A percentile compares a stretch with the other conserved stretches of the same genome.
phyloP scores from a whole-genome alignment of 1,284 basidiomycete species.

The Microbotryum saponariae region DNA sequence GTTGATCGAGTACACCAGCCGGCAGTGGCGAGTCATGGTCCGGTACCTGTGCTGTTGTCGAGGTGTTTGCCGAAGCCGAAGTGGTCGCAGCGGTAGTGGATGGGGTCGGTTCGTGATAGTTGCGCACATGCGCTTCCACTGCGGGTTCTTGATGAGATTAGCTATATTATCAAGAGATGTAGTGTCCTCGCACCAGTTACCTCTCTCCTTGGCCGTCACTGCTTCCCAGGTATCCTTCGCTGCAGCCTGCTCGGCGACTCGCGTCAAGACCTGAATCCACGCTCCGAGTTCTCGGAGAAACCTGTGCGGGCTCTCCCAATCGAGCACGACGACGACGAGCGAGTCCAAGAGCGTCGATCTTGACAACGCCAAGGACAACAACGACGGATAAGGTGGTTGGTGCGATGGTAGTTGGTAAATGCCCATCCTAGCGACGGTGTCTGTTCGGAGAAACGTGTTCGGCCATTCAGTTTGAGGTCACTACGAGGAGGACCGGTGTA shows the following conservation, averaged over 20 bases:
- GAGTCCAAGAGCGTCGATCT: conserved; percentile 65
- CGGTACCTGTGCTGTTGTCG: conserved; percentile 49
- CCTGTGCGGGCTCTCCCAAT: conserved; percentile 89
- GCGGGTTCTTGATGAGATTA: conserved; percentile 1
- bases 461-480: conserved; percentile 15
- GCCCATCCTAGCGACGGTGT: conserved; percentile 26
- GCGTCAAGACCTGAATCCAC: conserved; percentile 73
- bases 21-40: conserved; percentile 58
- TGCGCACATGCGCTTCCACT: conserved; percentile 82
- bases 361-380: conserved; percentile 78
- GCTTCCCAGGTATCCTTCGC: conserved; percentile 44
- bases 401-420: conserved; percentile 54
- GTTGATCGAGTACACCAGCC: conserved; percentile 54
- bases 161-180: background rate
- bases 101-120: conserved; percentile 68
- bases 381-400: conserved; percentile 58
- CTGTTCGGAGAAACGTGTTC: conserved; percentile 19
- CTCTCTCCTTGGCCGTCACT: conserved; percentile 64
- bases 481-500: conserved; percentile 8
- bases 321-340: conserved; percentile 76
- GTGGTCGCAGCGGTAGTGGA: conserved; percentile 43
- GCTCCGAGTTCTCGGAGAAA: conserved; percentile 78
- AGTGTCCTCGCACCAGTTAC: conserved; percentile 49
- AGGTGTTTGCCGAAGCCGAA: conserved; percentile 38
- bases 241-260: conserved; percentile 44